Conservation (phyloP, 164 flowering plant species). For the Platanus orientalis region DNA sequence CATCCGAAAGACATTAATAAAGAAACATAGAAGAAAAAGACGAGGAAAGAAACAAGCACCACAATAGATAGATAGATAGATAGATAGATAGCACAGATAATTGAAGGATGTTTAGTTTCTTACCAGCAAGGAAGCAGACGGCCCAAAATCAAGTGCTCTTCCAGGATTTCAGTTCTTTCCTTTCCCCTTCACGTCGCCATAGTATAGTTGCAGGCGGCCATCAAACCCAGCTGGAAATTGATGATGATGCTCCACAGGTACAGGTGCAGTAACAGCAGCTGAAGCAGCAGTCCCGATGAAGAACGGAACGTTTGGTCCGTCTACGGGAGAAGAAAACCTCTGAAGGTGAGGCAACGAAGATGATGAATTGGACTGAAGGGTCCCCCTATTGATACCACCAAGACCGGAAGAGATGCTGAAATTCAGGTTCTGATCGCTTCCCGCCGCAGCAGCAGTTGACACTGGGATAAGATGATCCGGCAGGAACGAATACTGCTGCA, state of each 20-base stretch:
- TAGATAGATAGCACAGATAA: neutral
- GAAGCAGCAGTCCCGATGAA: slow-evolving; percentile 41
- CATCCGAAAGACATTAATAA: no score
- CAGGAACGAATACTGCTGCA: slow-evolving; percentile 58
- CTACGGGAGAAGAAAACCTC: slow-evolving; percentile 58
- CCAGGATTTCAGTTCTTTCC: slow-evolving; percentile 48
- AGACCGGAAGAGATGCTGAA: slow-evolving; percentile 61
- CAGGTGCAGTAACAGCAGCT: no score
- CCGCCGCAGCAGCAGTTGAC: slow-evolving; percentile 17
- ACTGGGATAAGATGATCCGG: slow-evolving; percentile 52
- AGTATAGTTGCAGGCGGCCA: slow-evolving; percentile 66
- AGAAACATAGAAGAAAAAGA: neutral
- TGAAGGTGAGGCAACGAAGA: slow-evolving; percentile 62
- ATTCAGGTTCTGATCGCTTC: slow-evolving; percentile 53
- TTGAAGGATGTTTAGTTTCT: neutral
- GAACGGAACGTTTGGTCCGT: slow-evolving; percentile 57
- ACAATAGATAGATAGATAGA: neutral
- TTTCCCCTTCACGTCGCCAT: slow-evolving; percentile 75
- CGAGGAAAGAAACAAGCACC: neutral
- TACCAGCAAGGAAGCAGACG: slow-evolving; percentile 27
- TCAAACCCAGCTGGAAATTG: slow-evolving; percentile 65
- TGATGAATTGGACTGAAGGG: slow-evolving; percentile 99
- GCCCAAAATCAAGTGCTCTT: slow-evolving; percentile 1
- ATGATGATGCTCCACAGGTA: slow-evolving; percentile 40
- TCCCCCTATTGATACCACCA: slow-evolving; percentile 91